Evolutionary conservation across 768 basidiomycete genomes (phyloP), one percentile per base, ranked within the genome.

Genomic region (Leucocoprinus birnbaumii): DNA sequence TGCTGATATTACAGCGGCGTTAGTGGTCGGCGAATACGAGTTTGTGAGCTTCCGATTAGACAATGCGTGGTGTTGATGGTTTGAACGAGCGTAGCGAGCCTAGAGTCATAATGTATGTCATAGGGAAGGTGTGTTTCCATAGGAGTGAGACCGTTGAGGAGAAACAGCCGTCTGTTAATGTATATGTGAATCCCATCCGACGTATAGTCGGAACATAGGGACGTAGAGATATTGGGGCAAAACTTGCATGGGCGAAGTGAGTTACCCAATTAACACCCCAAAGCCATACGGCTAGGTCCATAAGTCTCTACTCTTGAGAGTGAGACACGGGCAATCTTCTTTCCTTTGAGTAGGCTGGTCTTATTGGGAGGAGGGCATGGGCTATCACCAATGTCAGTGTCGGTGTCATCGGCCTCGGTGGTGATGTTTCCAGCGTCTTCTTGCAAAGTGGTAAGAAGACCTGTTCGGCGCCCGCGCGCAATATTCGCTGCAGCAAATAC

Each of bases 291-390:
- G 22, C 76, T 63, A 3, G 87, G 81, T 13, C 81, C 83, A 62
- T 86, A 89, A 3, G 89, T 89, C 67, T 90, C 87, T 1, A 87
- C 80, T 14, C 86, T 79, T 9, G 69, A 61, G 31, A 90, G 71
- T 11, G 80, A 76, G 25, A 65, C 71, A 37, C 80, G 76, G 22
- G 65, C 72, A 18, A 76, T 58, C 68, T 82, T 85, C 71, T 84
- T 89, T 63, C 71, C 75, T 66, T 86, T 85, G 52, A 81, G 76
- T 19, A 71, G 68, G 42, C 71, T 67, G 38, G 71, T 73, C 64
- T 87, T 89, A 31, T 78, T 83, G 10, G 87, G 84, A 45, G 90
- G 86, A 2, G 91, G 91, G 71, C 93, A 96, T 3, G 93, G 93
- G 62, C 91, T 94, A 62, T 90, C 91, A 13, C 89, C 91, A 42